Base-by-base conservation (phyloP, 371 early-diverging fungal species). In the Mortierella sp. region DNA sequence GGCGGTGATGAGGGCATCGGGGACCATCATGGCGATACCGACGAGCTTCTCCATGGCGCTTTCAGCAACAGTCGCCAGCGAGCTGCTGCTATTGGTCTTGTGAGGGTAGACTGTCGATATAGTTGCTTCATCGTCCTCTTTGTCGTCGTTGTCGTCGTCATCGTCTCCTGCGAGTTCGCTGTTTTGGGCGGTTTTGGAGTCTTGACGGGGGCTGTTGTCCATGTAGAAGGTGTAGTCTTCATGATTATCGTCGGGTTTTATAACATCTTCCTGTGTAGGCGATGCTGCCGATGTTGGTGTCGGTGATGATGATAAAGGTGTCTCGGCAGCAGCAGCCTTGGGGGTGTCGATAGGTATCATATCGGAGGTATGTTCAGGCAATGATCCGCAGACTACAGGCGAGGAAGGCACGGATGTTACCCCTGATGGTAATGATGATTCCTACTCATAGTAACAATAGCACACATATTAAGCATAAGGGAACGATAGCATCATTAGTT, bases 41-140 rank as follows among this genome's bases (percentile, higher is more conserved):
- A 71, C 80, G 21, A 55, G 44, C 54, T 72, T 82, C 43, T 55
- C 73, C 12, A 70, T 49, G 2, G 79, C 49, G 11, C 14, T 56
- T 32, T 49, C 79, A 10, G 80, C 80, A 55, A 72, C 83, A 60
- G 77, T 79, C 83, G 80, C 83, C 76, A 79, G 80, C 79, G 83
- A 83, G 46, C 29, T 74, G 71, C 68, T 77, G 70, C 54, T 72
- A 27, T 58, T 77, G 48, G 1, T 70, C 32, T 46, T n/a, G 27
- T 43, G 60, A 49, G 32, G 32, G 16, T 32, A 68, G 41, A 4
- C 29, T 29, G 49, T 38, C 27, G 38, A 32, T 38, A 35, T 54
- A 35, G 48, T 72, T 43, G 24, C 48, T 21, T 73, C 55, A 12
- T 11, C 27, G 27, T 75, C 72, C 12, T 11, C 27, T 21, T 75